Conservation (phyloP, 1,284 basidiomycete genomes). For the Hymenochaete sp. region DNA sequence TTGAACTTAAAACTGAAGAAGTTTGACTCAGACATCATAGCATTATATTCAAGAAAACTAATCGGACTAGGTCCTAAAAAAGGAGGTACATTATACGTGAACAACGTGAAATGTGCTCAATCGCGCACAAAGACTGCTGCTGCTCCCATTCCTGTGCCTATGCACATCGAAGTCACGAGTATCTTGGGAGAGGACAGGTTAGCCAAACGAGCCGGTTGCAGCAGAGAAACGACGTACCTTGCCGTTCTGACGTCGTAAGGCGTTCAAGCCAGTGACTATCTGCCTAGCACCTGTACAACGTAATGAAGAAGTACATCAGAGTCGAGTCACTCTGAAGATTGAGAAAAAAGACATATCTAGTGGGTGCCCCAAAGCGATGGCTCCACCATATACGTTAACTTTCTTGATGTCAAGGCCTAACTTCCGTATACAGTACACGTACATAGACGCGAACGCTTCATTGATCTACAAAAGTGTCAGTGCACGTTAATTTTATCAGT, state of each 20-base stretch:
- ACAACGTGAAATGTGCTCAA: constrained; percentile 18
- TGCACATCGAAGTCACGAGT: constrained; percentile 79
- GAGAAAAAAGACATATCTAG: constrained; percentile 52
- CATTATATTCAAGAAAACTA: too few species aligned
- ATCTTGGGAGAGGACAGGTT: constrained; percentile 33
- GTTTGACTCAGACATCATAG: too few species aligned
- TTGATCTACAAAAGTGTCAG: constrained; percentile 56
- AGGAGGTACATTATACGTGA: too few species aligned
- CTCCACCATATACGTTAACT: constrained; percentile 87
- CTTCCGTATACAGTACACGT: constrained; percentile 71
- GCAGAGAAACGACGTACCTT: constrained; percentile 43
- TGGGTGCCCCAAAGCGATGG: constrained; percentile 84
- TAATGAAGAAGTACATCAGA: constrained; percentile 26
- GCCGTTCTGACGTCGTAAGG: constrained; percentile 66
- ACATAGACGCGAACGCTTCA: constrained; percentile 88
- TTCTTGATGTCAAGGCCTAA: constrained; percentile 63
- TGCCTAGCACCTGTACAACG: constrained; percentile 85
- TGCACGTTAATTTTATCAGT: neutral
- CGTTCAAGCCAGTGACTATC: constrained; percentile 81
- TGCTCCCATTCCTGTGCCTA: constrained; percentile 86
- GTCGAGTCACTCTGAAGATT: neutral
- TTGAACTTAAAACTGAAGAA: too few species aligned
- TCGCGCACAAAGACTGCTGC: constrained; percentile 65
- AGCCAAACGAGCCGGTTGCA: neutral
- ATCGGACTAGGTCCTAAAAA: too few species aligned